Evolutionary conservation across 2,329 filamentous ascomycete species (phyloP), one percentile per base, ranked within the genome.

Genomic region (Ascochyta viciae-villosae): DNA sequence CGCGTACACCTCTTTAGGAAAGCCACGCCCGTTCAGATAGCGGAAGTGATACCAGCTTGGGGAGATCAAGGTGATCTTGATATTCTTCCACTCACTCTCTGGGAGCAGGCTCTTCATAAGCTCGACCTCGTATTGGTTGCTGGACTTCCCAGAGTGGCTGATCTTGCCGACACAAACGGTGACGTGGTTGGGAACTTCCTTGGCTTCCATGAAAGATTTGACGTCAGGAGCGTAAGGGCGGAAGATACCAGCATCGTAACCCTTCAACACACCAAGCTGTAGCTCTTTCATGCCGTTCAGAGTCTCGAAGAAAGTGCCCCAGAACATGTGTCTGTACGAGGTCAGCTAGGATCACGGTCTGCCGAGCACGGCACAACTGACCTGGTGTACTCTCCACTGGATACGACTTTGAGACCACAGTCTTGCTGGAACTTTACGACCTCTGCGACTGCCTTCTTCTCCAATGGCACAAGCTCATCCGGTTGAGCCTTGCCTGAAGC

Each of bases 11-110:
- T 78, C 78, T 59, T 77, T 74, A 9, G 76, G 72, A 55, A 78
- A 81, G n/a, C 76, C 76, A 50, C 75, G 76, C 27, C 77, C 77
- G 57, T 85, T 81, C 73, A 83, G 81, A 70, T 86, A 86, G 45
- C 87, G 82, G 67, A 89, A 80, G 74, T 91, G 88, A 71, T 89
- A 90, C 83, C 87, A 89, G 71, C 85, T 85, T 2, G 87, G 86
- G 4, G 87, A 85, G 16, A 87, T 84, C 65, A 90, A 77, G 16
- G 87, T 89, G 63, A 90, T 82, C 78, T 90, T 89, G 73, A 87
- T 84, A 61, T 88, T 85, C 61, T 85, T 84, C 67, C 87, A 84
- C 50, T 85, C 78, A 27, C 87, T 83, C 23, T 85, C 78, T 0
- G 87, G 83, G 0, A 90, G 80, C 8, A 84, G 71, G 45, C 74